Conservation (phyloP, 768 basidiomycete species). For the Boletus bicolor region DNA sequence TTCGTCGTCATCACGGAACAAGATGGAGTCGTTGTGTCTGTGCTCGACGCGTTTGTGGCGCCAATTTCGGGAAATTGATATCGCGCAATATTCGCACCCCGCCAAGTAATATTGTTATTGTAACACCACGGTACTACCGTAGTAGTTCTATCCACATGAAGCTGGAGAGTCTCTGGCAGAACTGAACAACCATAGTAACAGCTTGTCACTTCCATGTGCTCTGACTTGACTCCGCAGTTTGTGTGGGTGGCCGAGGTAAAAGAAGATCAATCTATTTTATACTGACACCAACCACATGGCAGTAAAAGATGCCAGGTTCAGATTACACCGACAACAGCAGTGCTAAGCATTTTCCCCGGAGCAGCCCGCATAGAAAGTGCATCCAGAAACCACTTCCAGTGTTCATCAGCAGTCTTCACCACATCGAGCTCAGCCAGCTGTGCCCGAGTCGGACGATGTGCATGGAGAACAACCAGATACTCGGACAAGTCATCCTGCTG, state of each 20-base stretch:
- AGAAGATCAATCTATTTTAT: background rate
- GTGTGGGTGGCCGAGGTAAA: background rate
- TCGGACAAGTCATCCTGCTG: constrained; percentile 44
- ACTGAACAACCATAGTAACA: too few species aligned
- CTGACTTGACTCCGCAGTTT: background rate
- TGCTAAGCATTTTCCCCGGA: background rate
- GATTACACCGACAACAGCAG: background rate
- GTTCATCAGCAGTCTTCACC: constrained; percentile 13
- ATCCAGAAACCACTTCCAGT: constrained; percentile 20
- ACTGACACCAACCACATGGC: background rate
- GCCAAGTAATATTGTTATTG: too few species aligned
- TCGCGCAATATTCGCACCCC: background rate
- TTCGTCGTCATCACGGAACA: constrained; percentile 27
- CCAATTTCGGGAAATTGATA: background rate
- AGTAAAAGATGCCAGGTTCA: background rate
- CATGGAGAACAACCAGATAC: constrained; percentile 45
- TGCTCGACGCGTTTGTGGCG: constrained; percentile 15
- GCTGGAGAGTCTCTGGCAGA: too few species aligned
- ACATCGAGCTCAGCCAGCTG: constrained; percentile 37
- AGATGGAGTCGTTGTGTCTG: background rate
- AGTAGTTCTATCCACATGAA: background rate
- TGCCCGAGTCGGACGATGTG: constrained; percentile 45
- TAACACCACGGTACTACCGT: too few species aligned
- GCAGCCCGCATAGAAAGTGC: constrained; percentile 5
- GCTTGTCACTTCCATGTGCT: background rate